Percentiles rank a stretch among this genome's conserved stretches.
phyloP scores from a whole-genome alignment of 1,284 basidiomycete genomes.

The Tremellales sp. region DNA sequence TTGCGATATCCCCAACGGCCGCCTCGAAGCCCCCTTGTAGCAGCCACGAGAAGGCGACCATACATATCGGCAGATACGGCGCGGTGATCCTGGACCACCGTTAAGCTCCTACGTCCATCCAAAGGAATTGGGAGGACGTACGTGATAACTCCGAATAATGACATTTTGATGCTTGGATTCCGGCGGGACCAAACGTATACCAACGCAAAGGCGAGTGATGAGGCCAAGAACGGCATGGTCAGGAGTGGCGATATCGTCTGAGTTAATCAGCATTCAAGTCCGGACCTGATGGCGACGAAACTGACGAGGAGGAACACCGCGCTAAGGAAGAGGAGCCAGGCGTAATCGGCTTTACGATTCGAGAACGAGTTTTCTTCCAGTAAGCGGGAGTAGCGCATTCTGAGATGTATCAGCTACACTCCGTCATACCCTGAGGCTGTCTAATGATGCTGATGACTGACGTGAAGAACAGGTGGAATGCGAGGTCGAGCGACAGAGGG shows the following conservation, averaged over 20 bases:
- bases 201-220: constrained; percentile 74
- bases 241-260: constrained; percentile 78
- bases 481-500: constrained; percentile 83
- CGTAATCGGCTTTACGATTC: constrained; percentile 84
- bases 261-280: background rate
- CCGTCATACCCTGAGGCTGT: background rate
- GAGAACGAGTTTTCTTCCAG: constrained; percentile 94
- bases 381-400: constrained; percentile 94
- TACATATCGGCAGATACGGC: constrained; percentile 86
- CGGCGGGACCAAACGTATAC: constrained; percentile 96
- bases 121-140: constrained; percentile 28
- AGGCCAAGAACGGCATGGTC: constrained; percentile 71
- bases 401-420: constrained; percentile 35
- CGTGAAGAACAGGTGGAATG: constrained; percentile 99
- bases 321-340: constrained; percentile 82
- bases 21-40: constrained; percentile 81
- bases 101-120: background rate
- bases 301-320: constrained; percentile 75
- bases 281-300: constrained; percentile 6
- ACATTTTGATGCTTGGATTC: constrained; percentile 90
- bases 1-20: constrained; percentile 73
- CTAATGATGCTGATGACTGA: constrained; percentile 50
- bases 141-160: constrained; percentile 88
- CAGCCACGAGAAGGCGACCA: constrained; percentile 83
- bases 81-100: constrained; percentile 69